Base-by-base conservation (phyloP, 768 basidiomycete species). In the Boletus rufocinnamomeus region DNA sequence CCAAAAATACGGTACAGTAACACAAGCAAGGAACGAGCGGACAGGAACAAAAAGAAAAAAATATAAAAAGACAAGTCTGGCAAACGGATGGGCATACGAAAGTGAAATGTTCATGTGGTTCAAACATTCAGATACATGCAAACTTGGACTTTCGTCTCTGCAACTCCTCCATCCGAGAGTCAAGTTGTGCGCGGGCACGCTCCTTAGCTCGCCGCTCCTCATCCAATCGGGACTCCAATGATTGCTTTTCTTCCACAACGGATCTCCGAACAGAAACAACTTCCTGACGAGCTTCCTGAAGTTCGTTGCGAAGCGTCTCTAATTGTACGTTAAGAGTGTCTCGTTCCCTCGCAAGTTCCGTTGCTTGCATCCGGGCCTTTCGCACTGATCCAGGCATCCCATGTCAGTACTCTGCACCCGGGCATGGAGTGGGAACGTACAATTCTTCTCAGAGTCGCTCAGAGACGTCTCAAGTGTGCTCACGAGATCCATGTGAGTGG, bases 331-430 rank as follows among this genome's bases (percentile, higher is more conserved):
- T 87, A 55, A 91, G 77, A 40, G 81, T 80, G 72, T 95, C 94
- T 46, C 94, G 86, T 73, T 96, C 94, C 50, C 89, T 83, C 11
- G 89, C 89, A 40, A 95, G 76, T 68, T 96, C 94, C 55, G 90
- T 93, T 21, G 93, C 91, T 71, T 95, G 94, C 86, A 93, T 88
- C 38, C 94, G 91, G 7, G 93, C 89, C 75, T 96, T 96, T 59
- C 95, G 91, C 55, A 96, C 91, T 94, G 66, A 35, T 55, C 32
- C 34, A 44, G 50, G 55, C 41, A 13, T 62, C 41, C 30, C 62
- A 54, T 46, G 59, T 63, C 48, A 58, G 61, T 50, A 32, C 25
- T 50, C 11, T 50, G 43, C 37, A 32, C 25, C 30, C n/a, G 46
- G 50, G 25, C 47, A 52, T 46, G 32, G 27, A 53, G 48, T 56